Base-by-base conservation (phyloP, 345 rosid species). In the Melaleuca alternifolia region DNA sequence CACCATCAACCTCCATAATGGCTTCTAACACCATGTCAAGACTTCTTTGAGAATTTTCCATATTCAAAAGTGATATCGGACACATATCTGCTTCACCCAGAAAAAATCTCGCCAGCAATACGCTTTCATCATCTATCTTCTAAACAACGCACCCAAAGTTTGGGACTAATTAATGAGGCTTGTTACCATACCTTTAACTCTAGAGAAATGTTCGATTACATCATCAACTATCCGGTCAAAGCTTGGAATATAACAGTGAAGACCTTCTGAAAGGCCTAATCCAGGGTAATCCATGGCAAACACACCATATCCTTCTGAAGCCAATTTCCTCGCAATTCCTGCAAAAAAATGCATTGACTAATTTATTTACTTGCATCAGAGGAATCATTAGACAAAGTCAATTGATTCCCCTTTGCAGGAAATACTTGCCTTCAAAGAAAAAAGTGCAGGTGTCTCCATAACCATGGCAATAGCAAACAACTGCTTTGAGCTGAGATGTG, bases 361-460 rank as follows among this genome's bases (percentile, higher is more conserved):
- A 61, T 86, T 56, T 18, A 71, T 71, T 16, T 16, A 11, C 12
- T 33, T 33, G 48, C 18, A 37, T 87, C 33, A 37, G 53, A 10
- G 89, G 84, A 26, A 57, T 88, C 54, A 86, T 85, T 33, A 90
- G 86, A 51, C 62, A 89, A 76, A 52, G 37, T 46, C 23, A 7
- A 37, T 62, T 77, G 89, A 82, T 13, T 51, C 83, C 83, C 41
- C 59, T 87, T 20, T 41, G 37, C 41, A 14, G 51, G 62, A 71
- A 61, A 41, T 87, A 75, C 90, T 93, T 86, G 92, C 99, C 99
- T 98, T 98, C 98, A 71, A 89, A 92, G 92, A 96, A 96, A 91
- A 98, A 98, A 4, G 99, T 94, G 93, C 99, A 96, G 84, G 97
- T 95, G 91, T 98, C 99, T 89, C 95, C 99, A 90, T 98, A 98